Conservation (phyloP, 371 early-diverging fungal genomes). For the Apophysomyces variabilis region DNA sequence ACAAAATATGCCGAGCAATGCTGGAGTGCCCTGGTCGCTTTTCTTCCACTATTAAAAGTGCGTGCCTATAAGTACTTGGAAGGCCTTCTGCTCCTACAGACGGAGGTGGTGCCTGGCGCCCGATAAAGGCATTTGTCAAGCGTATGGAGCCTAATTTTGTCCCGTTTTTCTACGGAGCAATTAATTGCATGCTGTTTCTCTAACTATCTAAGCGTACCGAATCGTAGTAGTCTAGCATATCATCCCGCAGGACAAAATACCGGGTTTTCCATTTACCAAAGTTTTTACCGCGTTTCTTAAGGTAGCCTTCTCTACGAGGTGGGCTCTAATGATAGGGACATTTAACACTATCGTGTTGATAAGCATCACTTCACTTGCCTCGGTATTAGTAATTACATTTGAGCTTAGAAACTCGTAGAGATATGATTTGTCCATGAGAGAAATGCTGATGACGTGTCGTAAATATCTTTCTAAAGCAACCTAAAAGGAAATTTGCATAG, state of each 20-base stretch:
- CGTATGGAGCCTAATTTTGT: conserved; percentile 54
- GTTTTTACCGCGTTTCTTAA: conserved; percentile 85
- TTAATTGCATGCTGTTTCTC: background rate
- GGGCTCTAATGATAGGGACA: background rate
- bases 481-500: background rate
- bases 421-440: conserved; percentile 58
- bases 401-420: conserved; percentile 72
- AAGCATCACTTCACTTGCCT: too few species aligned
- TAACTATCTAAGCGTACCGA: conserved; percentile 11
- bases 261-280: conserved; percentile 89
- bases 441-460: conserved; percentile 59
- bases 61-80: conserved; percentile 50
- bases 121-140: conserved; percentile 57
- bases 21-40: conserved; percentile 61
- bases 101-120: conserved; percentile 25
- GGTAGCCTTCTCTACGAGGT: conserved; percentile 74
- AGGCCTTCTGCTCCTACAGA: conserved; percentile 28
- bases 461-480: conserved; percentile 63
- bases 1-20: conserved; percentile 73
- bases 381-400: conserved; percentile 40
- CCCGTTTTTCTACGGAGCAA: background rate
- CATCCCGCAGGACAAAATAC: conserved; percentile 71
- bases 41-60: conserved; percentile 73
- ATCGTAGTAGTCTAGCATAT: conserved; percentile 76
- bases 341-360: too few species aligned